Percentiles rank a stretch among this genome's conserved stretches.
Conservation (phyloP, 1,284 basidiomycete species). For the Trichosporon coremiiforme region DNA sequence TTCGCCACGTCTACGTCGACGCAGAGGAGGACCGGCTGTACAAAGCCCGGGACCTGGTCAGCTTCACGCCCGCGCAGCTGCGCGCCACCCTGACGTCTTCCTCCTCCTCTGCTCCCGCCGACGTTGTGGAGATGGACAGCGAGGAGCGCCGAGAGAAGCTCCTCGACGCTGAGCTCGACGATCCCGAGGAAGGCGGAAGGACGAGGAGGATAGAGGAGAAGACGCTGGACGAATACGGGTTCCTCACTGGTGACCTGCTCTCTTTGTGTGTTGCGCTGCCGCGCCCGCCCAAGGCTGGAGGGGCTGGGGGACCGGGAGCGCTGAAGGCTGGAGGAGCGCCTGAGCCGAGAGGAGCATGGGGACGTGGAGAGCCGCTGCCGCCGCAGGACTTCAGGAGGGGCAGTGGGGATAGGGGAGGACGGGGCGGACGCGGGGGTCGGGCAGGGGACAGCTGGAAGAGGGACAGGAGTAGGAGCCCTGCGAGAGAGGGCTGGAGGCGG, state of each 20-base stretch:
- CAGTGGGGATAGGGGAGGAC: background rate
- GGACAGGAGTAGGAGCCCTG: constrained; percentile 19
- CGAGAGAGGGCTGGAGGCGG: constrained; percentile 24
- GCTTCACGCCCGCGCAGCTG: constrained; percentile 47
- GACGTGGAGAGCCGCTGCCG: constrained; percentile 37
- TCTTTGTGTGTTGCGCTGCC: constrained; percentile 44
- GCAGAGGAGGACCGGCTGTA: constrained; percentile 48
- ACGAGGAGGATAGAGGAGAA: constrained; percentile 40
- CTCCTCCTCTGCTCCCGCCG: background rate
- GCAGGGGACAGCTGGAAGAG: background rate
- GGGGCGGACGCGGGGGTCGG: background rate
- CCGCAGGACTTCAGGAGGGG: constrained; percentile 28
- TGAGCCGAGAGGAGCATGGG: constrained; percentile 29
- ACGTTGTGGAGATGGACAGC: background rate
- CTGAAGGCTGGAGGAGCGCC: background rate
- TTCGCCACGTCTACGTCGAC: constrained; percentile 53
- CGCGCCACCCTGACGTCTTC: constrained; percentile 23
- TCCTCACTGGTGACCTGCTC: constrained; percentile 50
- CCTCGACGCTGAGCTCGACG: constrained; percentile 37
- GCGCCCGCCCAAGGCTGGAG: constrained; percentile 34
- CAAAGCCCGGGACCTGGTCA: constrained; percentile 41
- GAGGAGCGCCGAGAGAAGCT: background rate
- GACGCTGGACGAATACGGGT: constrained; percentile 49
- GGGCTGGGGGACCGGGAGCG: background rate
- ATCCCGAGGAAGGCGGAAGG: constrained; percentile 22